A percentile compares a stretch with the other conserved stretches of the same genome.
phyloP scores from a whole-genome alignment of 768 basidiomycete species.

The Dentipellis sp. region DNA sequence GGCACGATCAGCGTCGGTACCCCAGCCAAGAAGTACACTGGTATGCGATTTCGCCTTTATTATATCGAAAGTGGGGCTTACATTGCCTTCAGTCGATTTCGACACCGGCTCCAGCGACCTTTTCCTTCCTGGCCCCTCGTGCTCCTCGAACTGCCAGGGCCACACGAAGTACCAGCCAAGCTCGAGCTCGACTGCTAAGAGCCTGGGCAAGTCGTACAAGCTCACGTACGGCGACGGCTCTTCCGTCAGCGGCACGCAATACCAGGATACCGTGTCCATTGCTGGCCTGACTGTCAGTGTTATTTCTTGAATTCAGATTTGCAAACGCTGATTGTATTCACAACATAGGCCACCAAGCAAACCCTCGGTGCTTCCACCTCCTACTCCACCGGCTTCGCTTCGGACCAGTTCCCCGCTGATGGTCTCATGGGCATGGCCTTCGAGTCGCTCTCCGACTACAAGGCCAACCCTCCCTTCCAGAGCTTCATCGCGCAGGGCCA shows the following conservation, averaged over 20 bases:
- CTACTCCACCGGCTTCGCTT: constrained; percentile 25
- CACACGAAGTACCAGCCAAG: constrained; percentile 1
- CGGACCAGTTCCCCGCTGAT: constrained; percentile 23
- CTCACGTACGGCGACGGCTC: constrained; percentile 32
- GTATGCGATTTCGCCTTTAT: neutral
- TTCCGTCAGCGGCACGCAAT: constrained; percentile 28
- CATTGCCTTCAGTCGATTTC: constrained; percentile 23
- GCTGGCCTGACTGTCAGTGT: constrained; percentile 20
- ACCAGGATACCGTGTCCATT: constrained; percentile 34
- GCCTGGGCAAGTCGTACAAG: constrained; percentile 19
- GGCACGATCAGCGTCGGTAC: constrained; percentile 13
- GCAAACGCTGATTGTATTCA: neutral
- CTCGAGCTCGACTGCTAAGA: constrained; percentile 1
- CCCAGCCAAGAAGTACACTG: constrained; percentile 8
- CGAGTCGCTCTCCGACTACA: constrained; percentile 18
- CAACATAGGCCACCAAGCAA: constrained; percentile 27
- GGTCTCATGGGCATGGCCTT: constrained; percentile 34
- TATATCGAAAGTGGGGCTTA: neutral
- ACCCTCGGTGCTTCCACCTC: constrained; percentile 33
- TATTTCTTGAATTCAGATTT: neutral
- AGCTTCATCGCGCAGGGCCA: constrained; percentile 30
- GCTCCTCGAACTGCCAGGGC: constrained; percentile 20
- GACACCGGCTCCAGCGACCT: constrained; percentile 27
- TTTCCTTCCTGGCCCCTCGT: constrained; percentile 24
- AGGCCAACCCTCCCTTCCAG: constrained; percentile 23